phyloP scores from a whole-genome alignment of 2,329 filamentous ascomycete genomes.

The Eutypa lata region DNA sequence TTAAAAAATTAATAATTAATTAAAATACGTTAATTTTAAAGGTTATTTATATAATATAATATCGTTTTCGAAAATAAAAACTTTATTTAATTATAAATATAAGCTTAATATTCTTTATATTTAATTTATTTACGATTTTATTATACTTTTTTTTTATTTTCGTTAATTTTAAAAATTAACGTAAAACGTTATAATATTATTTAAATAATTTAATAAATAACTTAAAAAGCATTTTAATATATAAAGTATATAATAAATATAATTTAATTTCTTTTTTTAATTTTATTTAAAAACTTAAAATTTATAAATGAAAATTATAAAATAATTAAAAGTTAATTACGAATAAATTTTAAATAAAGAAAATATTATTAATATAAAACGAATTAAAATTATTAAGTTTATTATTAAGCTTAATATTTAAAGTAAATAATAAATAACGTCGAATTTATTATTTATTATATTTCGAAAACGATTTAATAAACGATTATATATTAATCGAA shows the following conservation, averaged over 20 bases:
- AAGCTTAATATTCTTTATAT: not conserved
- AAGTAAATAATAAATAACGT: not conserved
- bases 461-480: not conserved
- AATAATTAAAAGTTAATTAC: not conserved
- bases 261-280: not conserved
- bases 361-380: not conserved
- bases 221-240: not conserved
- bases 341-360: no score
- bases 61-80: not conserved
- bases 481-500: not conserved
- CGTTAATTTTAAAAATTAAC: not conserved
- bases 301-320: not conserved
- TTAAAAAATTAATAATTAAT: no score
- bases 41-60: not conserved
- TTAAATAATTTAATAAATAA: not conserved
- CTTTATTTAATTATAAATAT: not conserved
- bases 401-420: not conserved
- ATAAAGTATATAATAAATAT: not conserved
- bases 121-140: not conserved
- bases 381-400: not conserved
- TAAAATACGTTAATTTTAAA: no score
- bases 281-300: not conserved
- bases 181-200: not conserved
- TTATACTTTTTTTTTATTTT: not conserved
- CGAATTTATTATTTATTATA: not conserved